Base-by-base conservation (phyloP, 768 basidiomycete species). In the Rhodocollybia butyracea region DNA sequence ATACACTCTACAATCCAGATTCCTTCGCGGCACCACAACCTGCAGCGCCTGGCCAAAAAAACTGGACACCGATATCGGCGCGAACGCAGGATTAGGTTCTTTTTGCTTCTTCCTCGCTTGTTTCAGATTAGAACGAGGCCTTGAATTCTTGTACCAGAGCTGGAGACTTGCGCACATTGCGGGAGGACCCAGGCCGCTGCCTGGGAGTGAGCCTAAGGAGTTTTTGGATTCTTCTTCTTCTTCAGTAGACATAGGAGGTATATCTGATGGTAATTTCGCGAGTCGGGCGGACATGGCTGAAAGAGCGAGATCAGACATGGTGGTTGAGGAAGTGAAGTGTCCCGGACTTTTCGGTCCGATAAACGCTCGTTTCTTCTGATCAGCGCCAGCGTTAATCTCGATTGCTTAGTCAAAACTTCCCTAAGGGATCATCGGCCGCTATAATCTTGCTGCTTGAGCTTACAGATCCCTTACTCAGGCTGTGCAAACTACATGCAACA, bases 11-110 rank as follows among this genome's bases (percentile, higher is more conserved):
- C 85, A 82, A 46, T 88, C 84, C 4, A 92, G 81, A 19, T 74
- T 74, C 6, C 84, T 75, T 12, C 73, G 64, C 4, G 84, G 76
- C 17, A 95, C 83, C 0, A 78, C 67, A 41, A 98, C 86, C 63
- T 93, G 86, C 2, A 88, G 71, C 8, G 96, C 95, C 59, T 91
- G 82, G 0, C 76, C 70, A 65, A 97, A 98, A 75, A 81, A 96
- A 1, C 75, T 75, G 15, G 81, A 71, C 0, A 91, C 90, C 36
- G 89, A 94, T 50, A 97, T 80, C 0, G 95, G 93, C 0, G 84
- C 63, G 60, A 83, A 86, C n/a, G 79, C 78, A 0, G 85, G 78
- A 63, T 86, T 87, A 0, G 84, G 81, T 3, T 63, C 43, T 48
- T 65, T 71, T 64, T 66, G 38, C 55, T 63, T 30, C 38, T 59